Conservation (phyloP, 2,329 filamentous ascomycete genomes). For the Aspergillus proliferans region DNA sequence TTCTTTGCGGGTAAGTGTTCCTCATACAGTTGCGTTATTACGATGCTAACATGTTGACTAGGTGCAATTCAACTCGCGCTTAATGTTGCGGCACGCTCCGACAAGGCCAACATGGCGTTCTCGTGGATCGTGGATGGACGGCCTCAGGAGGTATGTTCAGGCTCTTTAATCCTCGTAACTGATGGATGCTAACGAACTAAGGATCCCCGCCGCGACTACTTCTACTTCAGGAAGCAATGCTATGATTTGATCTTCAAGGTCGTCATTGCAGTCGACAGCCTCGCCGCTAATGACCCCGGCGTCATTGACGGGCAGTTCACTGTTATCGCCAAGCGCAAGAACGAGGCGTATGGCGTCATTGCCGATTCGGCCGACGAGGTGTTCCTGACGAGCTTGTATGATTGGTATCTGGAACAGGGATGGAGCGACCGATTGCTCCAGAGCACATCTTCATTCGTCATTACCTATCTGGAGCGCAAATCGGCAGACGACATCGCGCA, state of each 20-base stretch:
- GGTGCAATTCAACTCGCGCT: conserved; percentile 82
- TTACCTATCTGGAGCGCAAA: conserved; percentile 75
- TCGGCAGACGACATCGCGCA: conserved; percentile 66
- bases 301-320: conserved; percentile 72
- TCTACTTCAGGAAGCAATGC: conserved; percentile 66
- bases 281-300: conserved; percentile 62
- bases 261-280: conserved; percentile 68
- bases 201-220: conserved; percentile 65
- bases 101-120: conserved; percentile 78
- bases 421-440: conserved; percentile 81
- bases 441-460: conserved; percentile 76
- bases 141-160: conserved; percentile 48
- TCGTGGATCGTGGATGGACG: conserved; percentile 82
- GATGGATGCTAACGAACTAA: conserved; percentile 20
- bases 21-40: conserved; percentile 11
- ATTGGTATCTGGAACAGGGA: conserved; percentile 86
- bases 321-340: conserved; percentile 67
- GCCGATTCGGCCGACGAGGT: conserved; percentile 84
- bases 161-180: neutral
- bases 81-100: conserved; percentile 73
- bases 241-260: conserved; percentile 86
- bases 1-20: conserved; percentile 67
- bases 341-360: conserved; percentile 86
- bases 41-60: conserved; percentile 16
- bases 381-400: conserved; percentile 93